Evolutionary conservation across 495 filamentous ascomycete species (phyloP), one percentile per base, ranked within the genome.

Genomic region (Terfezia boudieri): DNA sequence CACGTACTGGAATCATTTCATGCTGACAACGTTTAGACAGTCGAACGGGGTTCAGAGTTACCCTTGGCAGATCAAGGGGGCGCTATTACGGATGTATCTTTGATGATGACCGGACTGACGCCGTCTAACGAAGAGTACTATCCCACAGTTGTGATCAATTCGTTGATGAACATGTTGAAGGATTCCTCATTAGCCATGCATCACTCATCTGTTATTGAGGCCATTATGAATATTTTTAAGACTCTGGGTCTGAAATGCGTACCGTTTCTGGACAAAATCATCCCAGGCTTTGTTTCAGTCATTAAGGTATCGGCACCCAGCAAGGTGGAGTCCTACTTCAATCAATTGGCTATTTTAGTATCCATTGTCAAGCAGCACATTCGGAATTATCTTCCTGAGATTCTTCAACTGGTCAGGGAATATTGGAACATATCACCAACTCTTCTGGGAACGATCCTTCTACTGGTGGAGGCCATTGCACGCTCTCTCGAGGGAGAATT

Each of bases 121-220:
- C 92, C 90, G 2, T 94, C 86, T 0, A 90, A 85, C 56, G 92
- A 99, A 61, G 90, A 99, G 56, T 99, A 96, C 62, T 96, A 94
- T 62, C 90, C 90, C 3, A 96, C 92, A 0, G 87, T 99, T 17
- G 92, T 95, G 43, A 94, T 99, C 62, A 90, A 92, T 60, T 89
- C 89, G 1, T 71, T 99, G 49, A 78, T 96, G 63, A 81, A 85
- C 52, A 84, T 99, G 54, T 68, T 99, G 46, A 85, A 85, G 58
- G 90, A 99, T 61, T 79, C 77, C 46, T 94, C 90, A 2, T 69
- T 96, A 49, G 74, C 78, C 7, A 81, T 89, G 59, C 86, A 92
- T 61, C 90, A 99, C 63, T 90, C 86, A 2, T 80, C 81, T 9
- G 90, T 96, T n/a, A 86, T 99, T 56, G 90, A 95, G 66, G 89